A percentile compares a stretch with the other conserved stretches of the same genome.
phyloP scores from a whole-genome alignment of 441 rosid species.

The Populus hybrid region DNA sequence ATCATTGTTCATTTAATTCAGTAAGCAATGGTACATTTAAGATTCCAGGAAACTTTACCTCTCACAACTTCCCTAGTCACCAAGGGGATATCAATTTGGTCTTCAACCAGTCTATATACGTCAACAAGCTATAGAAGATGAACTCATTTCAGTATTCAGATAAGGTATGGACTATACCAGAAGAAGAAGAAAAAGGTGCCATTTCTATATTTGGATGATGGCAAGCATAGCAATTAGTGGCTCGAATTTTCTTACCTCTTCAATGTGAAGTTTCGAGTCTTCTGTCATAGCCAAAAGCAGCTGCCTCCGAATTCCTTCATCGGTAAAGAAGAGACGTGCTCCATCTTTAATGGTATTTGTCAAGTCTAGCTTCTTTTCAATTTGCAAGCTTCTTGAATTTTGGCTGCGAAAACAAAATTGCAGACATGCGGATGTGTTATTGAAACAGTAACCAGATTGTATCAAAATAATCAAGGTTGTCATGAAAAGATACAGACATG shows the following conservation, averaged over 20 bases:
- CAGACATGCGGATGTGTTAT: not conserved
- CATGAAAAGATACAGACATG: slow-evolving; percentile 32
- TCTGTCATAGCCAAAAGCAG: slow-evolving; percentile 90
- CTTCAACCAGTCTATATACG: slow-evolving; percentile 82
- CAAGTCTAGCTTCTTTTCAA: slow-evolving; percentile 60
- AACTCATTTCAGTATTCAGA: slow-evolving; percentile 21
- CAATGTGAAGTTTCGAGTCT: slow-evolving; percentile 88
- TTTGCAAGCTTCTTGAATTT: slow-evolving; percentile 40
- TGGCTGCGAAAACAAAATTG: slow-evolving; percentile 32
- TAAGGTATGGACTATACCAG: not conserved
- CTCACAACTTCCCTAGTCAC: slow-evolving; percentile 66
- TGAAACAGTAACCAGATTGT: not conserved
- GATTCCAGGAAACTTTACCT: slow-evolving; percentile 39
- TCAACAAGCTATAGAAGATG: slow-evolving; percentile 67
- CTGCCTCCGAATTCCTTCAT: slow-evolving; percentile 84
- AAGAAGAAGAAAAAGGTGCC: not conserved
- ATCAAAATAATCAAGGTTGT: slow-evolving; percentile 12
- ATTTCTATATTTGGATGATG: not conserved
- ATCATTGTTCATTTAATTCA: not conserved
- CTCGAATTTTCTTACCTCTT: slow-evolving; percentile 53
- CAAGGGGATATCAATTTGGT: slow-evolving; percentile 67
- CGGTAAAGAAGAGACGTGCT: slow-evolving; percentile 80
- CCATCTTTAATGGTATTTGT: slow-evolving; percentile 93
- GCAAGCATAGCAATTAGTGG: not conserved
- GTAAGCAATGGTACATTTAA: not conserved